A percentile compares a stretch with the other conserved stretches of the same genome.
These are phyloP conservation scores for Chrysosphaeria jannelii DNA, from an alignment of 2,329 filamentous ascomycete genomes.

Conservation along the genomic window DNA sequence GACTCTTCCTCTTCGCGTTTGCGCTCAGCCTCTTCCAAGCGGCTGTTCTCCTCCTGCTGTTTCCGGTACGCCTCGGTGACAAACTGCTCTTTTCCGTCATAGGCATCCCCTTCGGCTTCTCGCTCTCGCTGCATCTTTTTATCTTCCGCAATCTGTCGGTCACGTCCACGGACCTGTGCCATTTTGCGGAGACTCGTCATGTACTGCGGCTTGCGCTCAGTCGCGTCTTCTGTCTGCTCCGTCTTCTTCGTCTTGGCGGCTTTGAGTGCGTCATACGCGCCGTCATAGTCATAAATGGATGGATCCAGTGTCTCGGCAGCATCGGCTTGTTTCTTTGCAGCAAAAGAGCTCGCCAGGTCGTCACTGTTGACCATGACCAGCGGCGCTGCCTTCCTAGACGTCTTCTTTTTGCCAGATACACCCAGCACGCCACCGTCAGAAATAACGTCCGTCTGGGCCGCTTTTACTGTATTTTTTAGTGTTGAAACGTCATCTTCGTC, in stretches of 20 bases:
- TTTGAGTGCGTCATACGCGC: conserved; percentile 50
- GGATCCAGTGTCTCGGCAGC: conserved; percentile 37
- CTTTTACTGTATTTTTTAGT: too few species aligned
- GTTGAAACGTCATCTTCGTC: too few species aligned
- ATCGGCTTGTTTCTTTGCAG: conserved; percentile 30
- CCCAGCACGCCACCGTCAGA: too few species aligned
- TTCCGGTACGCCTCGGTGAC: conserved; percentile 59
- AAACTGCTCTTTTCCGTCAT: conserved; percentile 58
- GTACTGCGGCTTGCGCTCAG: conserved; percentile 42
- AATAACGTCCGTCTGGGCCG: too few species aligned
- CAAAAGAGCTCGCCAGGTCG: conserved; percentile 33
- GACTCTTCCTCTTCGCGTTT: conserved; percentile 30
- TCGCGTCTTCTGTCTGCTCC: conserved; percentile 21
- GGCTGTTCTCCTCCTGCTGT: conserved; percentile 46
- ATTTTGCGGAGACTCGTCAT: conserved; percentile 45
- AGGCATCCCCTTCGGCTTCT: conserved; percentile 55
- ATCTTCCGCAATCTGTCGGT: conserved; percentile 50
- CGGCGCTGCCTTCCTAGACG: conserved; percentile 3
- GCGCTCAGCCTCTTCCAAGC: conserved; percentile 42
- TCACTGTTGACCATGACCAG: too few species aligned
- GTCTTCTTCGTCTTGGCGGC: conserved; percentile 19
- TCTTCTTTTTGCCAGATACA: conserved; percentile 2
- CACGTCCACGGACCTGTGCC: conserved; percentile 47
- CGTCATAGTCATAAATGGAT: conserved; percentile 63
- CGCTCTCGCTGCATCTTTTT: conserved; percentile 51